Base-by-base conservation (phyloP, 148 eudicot species). In the Persicaria tinctoria region DNA sequence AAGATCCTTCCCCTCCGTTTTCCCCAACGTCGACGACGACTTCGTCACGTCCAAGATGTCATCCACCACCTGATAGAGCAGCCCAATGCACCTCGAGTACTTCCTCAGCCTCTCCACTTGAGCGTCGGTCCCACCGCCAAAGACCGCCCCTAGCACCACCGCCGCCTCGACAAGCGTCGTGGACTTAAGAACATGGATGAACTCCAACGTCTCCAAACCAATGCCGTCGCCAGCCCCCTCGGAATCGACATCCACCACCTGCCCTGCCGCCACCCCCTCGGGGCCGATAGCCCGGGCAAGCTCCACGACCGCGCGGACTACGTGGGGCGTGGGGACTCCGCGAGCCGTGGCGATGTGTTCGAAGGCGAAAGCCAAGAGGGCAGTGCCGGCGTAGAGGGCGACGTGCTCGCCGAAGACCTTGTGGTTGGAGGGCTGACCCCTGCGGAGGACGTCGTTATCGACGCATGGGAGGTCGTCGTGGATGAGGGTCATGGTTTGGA, bases 21-120 rank as follows among this genome's bases (percentile, higher is more conserved):
- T 32, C 41, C 41, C 41, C 41, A 32, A 32, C 41, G 2, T 32
- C 41, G 41, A 32, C 3, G 41, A 32, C 41, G 3, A 32, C 41
- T 32, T 32, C 2, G 41, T 32, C 41, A 32, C 3, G 41, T 32
- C 41, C 41, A 32, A 32, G 41, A 32, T 32, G 3, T 32, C 41
- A 32, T 89, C 92, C 18, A 89, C 89, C 11, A 89, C 88, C 77
- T 89, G 92, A 82, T 86, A 89, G 81, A 89, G 66, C 74, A 89
- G 73, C 55, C 92, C 92, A 27, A 86, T 86, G 23, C 80, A 68
- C 49, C 80, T 89, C 0, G 92, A 88, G 72, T 86, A 89, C 41
- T 78, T 78, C 51, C 92, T 78, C 12, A 89, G 23, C 41, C 81
- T 86, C 71, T 83, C 90, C 56, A 89, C 80, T 51, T 89, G 85